Evolutionary conservation across 1,284 basidiomycete genomes (phyloP).

Genomic region (Veloporphyrellus conicus): DNA sequence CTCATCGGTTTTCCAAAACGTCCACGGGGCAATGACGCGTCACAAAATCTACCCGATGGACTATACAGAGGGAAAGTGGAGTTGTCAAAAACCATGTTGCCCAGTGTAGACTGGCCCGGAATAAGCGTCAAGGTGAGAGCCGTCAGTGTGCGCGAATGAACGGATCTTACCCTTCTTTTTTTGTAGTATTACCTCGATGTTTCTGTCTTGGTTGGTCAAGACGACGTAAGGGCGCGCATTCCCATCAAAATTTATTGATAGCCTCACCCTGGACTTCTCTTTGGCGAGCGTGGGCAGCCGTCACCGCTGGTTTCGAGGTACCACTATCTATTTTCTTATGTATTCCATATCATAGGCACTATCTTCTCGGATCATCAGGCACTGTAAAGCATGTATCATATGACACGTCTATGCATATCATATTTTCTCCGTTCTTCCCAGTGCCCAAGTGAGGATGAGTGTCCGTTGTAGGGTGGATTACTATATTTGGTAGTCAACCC

Average conservation of each 20-base stretch:
- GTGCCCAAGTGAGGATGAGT: neutral
- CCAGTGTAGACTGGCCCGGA: constrained; percentile 61
- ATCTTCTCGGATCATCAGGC: neutral
- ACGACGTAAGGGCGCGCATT: constrained; percentile 55
- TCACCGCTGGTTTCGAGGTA: neutral
- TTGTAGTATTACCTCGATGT: constrained; percentile 67
- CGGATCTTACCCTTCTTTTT: constrained; percentile 9
- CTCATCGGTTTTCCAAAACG: constrained; percentile 66
- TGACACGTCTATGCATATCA: neutral
- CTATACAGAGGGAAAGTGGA: constrained; percentile 56
- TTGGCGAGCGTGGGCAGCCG: neutral
- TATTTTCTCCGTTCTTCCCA: neutral
- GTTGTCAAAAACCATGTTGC: constrained; percentile 55
- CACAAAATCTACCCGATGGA: constrained; percentile 55
- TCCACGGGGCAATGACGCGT: constrained; percentile 43
- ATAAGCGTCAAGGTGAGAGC: constrained; percentile 57
- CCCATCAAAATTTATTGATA: constrained; percentile 52
- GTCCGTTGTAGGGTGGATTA: neutral
- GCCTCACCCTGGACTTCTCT: constrained; percentile 3
- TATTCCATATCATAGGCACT: constrained; percentile 1
- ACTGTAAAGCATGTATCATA: constrained; percentile 9
- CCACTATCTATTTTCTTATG: neutral
- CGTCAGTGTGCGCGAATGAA: constrained; percentile 4
- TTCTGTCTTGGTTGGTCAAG: constrained; percentile 58
- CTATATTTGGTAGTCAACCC: constrained; percentile 4